Percentiles rank a stretch among this genome's conserved stretches.
phyloP scores from a whole-genome alignment of 345 rosid species.

The Euphorbia peplus region DNA sequence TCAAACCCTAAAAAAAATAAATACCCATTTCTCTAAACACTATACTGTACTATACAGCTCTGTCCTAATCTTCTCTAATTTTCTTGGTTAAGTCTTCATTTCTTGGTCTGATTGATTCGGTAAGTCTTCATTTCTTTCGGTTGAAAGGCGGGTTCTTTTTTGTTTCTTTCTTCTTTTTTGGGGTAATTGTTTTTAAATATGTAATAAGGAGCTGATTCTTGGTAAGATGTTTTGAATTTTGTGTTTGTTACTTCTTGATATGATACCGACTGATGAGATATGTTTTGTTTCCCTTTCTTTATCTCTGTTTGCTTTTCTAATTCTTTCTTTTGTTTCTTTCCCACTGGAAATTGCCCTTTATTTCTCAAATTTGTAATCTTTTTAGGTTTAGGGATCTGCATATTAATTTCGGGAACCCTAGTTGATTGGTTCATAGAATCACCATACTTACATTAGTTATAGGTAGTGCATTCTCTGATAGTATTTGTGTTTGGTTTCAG shows the following conservation, averaged over 20 bases:
- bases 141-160: neutral
- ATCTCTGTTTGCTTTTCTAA: neutral
- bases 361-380: neutral
- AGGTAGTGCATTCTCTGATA: neutral
- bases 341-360: neutral
- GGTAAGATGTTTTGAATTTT: neutral
- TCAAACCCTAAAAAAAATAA: constrained; percentile 2
- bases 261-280: neutral
- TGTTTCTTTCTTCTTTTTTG: neutral
- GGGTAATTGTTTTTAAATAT: neutral
- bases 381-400: neutral
- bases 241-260: neutral
- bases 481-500: constrained; percentile 27
- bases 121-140: neutral
- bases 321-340: neutral
- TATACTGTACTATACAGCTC: neutral
- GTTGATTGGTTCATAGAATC: neutral
- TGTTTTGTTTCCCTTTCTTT: neutral
- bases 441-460: neutral
- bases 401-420: neutral
- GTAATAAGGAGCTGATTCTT: too few relatives aligned
- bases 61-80: neutral
- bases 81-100: neutral
- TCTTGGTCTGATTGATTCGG: neutral
- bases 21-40: neutral